Evolutionary conservation across 768 basidiomycete species (phyloP).

Genomic region (Lentinula lateritia): DNA sequence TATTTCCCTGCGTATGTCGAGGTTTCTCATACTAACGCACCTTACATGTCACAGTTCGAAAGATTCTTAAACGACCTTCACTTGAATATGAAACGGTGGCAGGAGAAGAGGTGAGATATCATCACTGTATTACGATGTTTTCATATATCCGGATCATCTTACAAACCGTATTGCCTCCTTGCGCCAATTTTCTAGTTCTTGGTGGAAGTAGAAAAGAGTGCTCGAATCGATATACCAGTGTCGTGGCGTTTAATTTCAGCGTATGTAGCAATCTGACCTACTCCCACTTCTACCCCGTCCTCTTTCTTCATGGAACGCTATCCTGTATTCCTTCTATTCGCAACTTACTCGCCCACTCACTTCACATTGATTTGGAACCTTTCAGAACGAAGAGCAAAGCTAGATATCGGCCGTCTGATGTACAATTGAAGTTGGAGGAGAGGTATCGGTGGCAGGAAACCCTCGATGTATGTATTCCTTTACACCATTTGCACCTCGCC

Average conservation of each 20-base stretch:
- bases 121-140: too few relatives aligned
- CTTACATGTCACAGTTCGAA: slow-evolving; percentile 48
- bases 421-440: slow-evolving; percentile 58
- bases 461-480: slow-evolving; percentile 34
- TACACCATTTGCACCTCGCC: neutral
- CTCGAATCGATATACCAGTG: slow-evolving; percentile 43
- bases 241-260: slow-evolving; percentile 65
- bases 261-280: slow-evolving; percentile 24
- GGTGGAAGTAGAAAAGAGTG: slow-evolving; percentile 64
- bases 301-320: too few relatives aligned
- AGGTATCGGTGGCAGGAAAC: slow-evolving; percentile 71
- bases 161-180: too few relatives aligned
- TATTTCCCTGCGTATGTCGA: neutral
- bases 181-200: slow-evolving; percentile 48
- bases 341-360: neutral
- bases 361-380: neutral
- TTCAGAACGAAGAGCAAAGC: slow-evolving; percentile 63
- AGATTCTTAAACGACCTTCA: slow-evolving; percentile 63
- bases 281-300: too few relatives aligned
- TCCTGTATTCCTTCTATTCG: too few relatives aligned
- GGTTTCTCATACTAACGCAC: neutral
- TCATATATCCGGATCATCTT: too few relatives aligned
- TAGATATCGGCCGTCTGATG: slow-evolving; percentile 73
- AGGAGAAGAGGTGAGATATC: slow-evolving; percentile 59
- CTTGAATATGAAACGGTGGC: slow-evolving; percentile 62